Percentiles rank a stretch among this genome's conserved stretches.
Evolutionary conservation across 257 asterid species (phyloP).

Genomic region (Scutellaria baicalensis): DNA sequence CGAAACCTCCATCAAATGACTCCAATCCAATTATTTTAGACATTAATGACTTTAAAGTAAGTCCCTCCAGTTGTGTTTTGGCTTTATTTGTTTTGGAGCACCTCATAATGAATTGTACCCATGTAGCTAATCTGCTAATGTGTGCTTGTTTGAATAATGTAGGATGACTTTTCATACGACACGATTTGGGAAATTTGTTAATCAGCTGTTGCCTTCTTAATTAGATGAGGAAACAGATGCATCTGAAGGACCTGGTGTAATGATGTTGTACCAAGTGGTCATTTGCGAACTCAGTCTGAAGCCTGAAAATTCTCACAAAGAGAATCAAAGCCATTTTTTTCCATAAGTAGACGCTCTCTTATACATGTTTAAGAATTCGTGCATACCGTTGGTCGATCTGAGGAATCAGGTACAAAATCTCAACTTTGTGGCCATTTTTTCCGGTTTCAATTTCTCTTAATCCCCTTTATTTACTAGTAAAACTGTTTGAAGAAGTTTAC

Average conservation of each 20-base stretch:
- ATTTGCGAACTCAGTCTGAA: slow-evolving; percentile 56
- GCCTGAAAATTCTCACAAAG: slow-evolving; percentile 51
- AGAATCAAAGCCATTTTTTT: slow-evolving; percentile 58
- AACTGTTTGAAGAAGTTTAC: too few relatives aligned
- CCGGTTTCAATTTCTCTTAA: background rate
- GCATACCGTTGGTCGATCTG: slow-evolving; percentile 71
- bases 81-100: background rate
- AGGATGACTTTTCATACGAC: slow-evolving; percentile 96
- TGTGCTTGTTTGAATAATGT: slow-evolving; percentile 19
- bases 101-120: background rate
- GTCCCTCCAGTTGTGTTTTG: background rate
- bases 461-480: too few relatives aligned
- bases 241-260: slow-evolving; percentile 50
- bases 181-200: slow-evolving; percentile 80
- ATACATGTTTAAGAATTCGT: slow-evolving; percentile 74
- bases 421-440: background rate
- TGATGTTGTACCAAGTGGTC: too few relatives aligned
- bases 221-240: slow-evolving; percentile 64
- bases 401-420: slow-evolving; percentile 55
- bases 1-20: slow-evolving; percentile 42
- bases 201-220: slow-evolving; percentile 76
- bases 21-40: too few relatives aligned
- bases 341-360: slow-evolving; percentile 91
- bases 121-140: slow-evolving; percentile 8
- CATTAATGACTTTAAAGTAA: too few relatives aligned